Conservation (phyloP, 495 filamentous ascomycete species). For the Tuber calosporum region DNA sequence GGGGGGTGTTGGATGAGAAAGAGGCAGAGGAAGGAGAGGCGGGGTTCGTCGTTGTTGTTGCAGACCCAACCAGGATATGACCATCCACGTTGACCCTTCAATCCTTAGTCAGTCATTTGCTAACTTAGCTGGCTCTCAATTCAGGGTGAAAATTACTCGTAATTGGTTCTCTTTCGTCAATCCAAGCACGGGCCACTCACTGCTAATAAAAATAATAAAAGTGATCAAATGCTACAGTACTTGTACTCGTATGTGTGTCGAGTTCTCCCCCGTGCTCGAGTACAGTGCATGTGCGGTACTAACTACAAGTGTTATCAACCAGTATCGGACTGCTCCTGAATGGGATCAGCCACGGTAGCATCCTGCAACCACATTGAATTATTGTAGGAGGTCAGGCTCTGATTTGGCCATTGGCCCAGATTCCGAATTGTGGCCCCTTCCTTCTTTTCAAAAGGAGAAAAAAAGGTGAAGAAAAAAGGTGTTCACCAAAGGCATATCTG, state of each 20-base stretch:
- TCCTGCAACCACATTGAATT: neutral
- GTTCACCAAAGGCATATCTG: neutral
- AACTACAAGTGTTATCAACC: neutral
- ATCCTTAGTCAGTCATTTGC: neutral
- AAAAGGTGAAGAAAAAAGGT: neutral
- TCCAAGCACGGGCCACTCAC: neutral
- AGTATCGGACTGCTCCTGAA: too few relatives aligned
- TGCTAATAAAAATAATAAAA: neutral
- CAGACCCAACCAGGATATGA: neutral
- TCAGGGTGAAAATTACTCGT: neutral
- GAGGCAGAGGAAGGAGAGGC: slow-evolving; percentile 16
- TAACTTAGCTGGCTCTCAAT: neutral
- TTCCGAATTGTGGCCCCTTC: slow-evolving; percentile 2
- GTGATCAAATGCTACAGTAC: neutral
- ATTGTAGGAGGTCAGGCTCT: neutral
- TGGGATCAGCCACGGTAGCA: neutral
- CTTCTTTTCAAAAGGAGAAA: neutral
- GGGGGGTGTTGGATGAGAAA: slow-evolving; percentile 11
- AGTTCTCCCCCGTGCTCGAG: neutral
- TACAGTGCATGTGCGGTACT: neutral
- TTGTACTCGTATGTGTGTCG: neutral
- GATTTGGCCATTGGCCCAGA: neutral
- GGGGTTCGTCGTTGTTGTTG: slow-evolving; percentile 23
- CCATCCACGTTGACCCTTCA: neutral
- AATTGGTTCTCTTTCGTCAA: neutral